These are phyloP conservation scores for Discostella stelligeroides DNA, from an alignment of 108 stramenopile genomes.

Conservation along the genomic window DNA sequence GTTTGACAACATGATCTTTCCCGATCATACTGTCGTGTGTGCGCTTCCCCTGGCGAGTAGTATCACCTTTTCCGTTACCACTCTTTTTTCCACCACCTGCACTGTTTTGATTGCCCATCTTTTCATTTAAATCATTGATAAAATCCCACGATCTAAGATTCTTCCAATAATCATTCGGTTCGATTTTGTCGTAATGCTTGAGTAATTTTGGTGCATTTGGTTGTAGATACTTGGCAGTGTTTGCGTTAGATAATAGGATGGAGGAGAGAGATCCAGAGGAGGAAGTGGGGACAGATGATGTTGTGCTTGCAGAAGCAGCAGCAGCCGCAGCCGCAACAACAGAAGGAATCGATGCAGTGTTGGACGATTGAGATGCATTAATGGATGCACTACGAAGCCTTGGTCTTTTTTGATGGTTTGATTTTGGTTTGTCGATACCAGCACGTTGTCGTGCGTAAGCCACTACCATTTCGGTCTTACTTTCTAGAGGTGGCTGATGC, in stretches of 20 bases:
- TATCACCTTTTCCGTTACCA: slow-evolving; percentile 8
- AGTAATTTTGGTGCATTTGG: slow-evolving; percentile 44
- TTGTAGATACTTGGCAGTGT: slow-evolving; percentile 41
- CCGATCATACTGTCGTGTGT: slow-evolving; percentile 11
- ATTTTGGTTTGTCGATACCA: neutral
- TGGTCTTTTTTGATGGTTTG: slow-evolving; percentile 10
- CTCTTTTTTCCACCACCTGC: neutral
- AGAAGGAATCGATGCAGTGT: neutral
- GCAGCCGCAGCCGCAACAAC: neutral
- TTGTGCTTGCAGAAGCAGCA: neutral
- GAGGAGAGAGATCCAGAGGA: slow-evolving; percentile 20
- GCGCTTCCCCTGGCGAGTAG: neutral
- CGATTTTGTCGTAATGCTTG: slow-evolving; percentile 37
- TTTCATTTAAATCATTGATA: slow-evolving; percentile 54
- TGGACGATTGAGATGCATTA: neutral
- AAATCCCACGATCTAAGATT: slow-evolving; percentile 85
- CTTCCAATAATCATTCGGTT: slow-evolving; percentile 71
- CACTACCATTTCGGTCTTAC: slow-evolving; percentile 11
- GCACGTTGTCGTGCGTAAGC: slow-evolving; percentile 27
- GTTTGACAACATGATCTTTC: slow-evolving; percentile 2
- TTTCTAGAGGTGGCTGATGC: neutral
- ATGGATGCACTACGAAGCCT: neutral
- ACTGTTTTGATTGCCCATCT: slow-evolving; percentile 10
- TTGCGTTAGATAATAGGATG: slow-evolving; percentile 34
- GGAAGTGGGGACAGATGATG: neutral